Conservation (phyloP, 805 yeast genomes). For the Clavispora vitiphila region DNA sequence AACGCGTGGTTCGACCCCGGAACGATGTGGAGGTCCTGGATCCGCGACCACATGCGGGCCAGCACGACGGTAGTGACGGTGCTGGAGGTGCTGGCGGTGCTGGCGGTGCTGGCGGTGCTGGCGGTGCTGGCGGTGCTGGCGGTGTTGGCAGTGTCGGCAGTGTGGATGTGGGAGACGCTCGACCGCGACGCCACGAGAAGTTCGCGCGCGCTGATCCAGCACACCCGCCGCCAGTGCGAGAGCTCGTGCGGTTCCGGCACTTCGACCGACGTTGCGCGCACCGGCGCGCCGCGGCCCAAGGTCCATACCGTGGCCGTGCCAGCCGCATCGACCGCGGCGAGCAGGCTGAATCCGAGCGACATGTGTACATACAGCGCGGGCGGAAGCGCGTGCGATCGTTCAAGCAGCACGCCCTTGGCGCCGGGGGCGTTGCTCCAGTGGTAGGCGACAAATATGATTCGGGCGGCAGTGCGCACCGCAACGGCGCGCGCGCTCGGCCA, state of each 20-base stretch:
- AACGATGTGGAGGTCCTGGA: slow-evolving; percentile 8
- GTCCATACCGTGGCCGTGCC: background rate
- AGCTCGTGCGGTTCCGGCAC: background rate
- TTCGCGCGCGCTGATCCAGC: slow-evolving; percentile 8
- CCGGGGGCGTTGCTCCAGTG: slow-evolving; percentile 9
- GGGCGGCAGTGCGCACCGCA: slow-evolving; percentile 9
- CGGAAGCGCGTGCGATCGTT: background rate
- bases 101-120: background rate
- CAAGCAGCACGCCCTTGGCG: slow-evolving; percentile 3
- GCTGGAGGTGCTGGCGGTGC: background rate
- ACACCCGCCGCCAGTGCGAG: slow-evolving; percentile 1
- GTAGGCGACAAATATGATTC: slow-evolving; percentile 4
- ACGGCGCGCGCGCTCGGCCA: slow-evolving; percentile 3
- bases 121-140: background rate
- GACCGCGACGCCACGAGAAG: slow-evolving; percentile 8
- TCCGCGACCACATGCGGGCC: slow-evolving; percentile 12
- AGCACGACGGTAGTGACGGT: slow-evolving; percentile 3
- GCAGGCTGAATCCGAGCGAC: background rate
- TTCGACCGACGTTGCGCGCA: background rate
- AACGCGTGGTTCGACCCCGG: slow-evolving; percentile 33
- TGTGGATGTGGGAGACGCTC: background rate
- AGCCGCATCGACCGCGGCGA: background rate
- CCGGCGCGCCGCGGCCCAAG: background rate
- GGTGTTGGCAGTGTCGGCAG: background rate
- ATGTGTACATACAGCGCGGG: background rate